Percentiles rank a stretch among this genome's conserved stretches.
Evolutionary conservation across 768 basidiomycete species (phyloP).

Genomic region (Lactarius sanguifluus): DNA sequence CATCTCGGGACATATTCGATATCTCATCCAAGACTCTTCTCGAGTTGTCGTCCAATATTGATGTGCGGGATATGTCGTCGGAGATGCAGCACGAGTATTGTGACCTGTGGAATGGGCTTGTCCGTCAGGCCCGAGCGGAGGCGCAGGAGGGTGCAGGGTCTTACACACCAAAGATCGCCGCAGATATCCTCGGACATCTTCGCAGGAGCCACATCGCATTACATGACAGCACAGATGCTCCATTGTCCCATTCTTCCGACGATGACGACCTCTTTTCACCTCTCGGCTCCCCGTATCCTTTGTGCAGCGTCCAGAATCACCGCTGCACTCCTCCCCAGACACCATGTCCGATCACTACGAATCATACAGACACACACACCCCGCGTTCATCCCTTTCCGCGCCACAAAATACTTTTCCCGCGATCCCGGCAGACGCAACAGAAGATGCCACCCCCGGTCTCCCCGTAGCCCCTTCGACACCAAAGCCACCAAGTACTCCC

Average conservation of each 20-base stretch:
- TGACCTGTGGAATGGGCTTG: neutral
- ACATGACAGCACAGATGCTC: neutral
- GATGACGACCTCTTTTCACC: neutral
- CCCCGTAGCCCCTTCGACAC: neutral
- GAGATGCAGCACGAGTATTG: slow-evolving; percentile 12
- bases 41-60: neutral
- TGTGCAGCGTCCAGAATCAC: neutral
- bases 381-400: neutral
- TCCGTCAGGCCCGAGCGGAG: neutral
- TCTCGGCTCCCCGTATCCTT: neutral
- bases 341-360: neutral
- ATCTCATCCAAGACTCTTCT: no score
- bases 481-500: neutral
- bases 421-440: neutral
- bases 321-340: neutral
- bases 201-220: neutral
- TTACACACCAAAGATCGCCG: neutral
- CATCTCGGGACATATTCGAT: no score
- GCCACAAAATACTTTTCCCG: neutral
- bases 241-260: neutral
- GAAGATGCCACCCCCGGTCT: neutral
- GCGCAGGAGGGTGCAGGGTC: no score
- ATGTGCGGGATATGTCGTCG: neutral
- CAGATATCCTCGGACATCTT: neutral
- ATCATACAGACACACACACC: neutral